Evolutionary conservation across 75 land plant species (phyloP).

Genomic region (Chamaecyparis obtusa): DNA sequence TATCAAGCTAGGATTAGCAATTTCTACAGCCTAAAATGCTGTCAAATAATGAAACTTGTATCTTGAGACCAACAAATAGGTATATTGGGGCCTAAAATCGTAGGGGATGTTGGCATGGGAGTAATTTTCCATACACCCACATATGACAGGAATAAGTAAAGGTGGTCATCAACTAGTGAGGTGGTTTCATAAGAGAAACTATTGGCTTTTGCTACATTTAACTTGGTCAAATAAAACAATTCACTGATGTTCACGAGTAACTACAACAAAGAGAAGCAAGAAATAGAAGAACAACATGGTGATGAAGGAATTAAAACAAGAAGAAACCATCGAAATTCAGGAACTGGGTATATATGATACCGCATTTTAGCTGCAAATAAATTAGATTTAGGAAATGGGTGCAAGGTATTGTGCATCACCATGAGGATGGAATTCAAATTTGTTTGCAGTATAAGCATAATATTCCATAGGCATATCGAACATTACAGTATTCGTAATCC

Average conservation of each 20-base stretch:
- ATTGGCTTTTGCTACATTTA: conserved; percentile 28
- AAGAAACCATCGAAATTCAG: too few species aligned
- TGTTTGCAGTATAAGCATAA: too few species aligned
- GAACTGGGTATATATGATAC: too few species aligned
- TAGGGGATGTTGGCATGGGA: conserved; percentile 28
- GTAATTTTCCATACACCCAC: conserved; percentile 51
- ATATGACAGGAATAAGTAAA: conserved; percentile 51
- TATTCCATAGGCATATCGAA: too few species aligned
- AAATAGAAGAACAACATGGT: background rate
- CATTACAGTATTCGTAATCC: too few species aligned
- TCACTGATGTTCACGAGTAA: conserved; percentile 25
- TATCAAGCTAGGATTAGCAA: conserved; percentile 55
- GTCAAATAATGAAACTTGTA: conserved; percentile 39
- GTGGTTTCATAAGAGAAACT: conserved; percentile 19
- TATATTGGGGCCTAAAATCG: conserved; percentile 43
- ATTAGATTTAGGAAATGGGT: background rate
- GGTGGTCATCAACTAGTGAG: conserved; percentile 30
- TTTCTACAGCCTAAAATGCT: conserved; percentile 43
- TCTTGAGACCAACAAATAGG: conserved; percentile 39
- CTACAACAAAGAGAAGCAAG: background rate
- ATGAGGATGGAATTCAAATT: too few species aligned
- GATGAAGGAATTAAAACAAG: background rate
- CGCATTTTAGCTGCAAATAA: background rate
- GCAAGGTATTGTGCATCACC: background rate
- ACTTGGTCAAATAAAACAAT: conserved; percentile 34